Evolutionary conservation across 1,284 basidiomycete species (phyloP).

Genomic region (Apiotrichum gamsii): DNA sequence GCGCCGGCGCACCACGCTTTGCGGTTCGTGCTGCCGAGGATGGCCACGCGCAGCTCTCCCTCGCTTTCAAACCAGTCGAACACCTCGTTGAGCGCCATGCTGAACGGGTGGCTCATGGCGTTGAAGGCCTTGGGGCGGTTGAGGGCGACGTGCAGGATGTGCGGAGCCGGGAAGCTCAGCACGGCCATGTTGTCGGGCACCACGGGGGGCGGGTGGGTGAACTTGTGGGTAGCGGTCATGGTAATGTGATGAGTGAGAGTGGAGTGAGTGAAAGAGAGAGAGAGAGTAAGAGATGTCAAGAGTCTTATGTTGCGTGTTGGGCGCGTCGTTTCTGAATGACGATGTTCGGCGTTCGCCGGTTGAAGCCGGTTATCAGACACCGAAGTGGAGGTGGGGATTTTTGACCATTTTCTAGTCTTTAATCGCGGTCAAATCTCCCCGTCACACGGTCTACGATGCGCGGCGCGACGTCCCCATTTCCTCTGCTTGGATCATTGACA

Average conservation of each 20-base stretch:
- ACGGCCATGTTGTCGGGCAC: constrained; percentile 11
- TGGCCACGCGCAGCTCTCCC: constrained; percentile 11
- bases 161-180: constrained; percentile 10
- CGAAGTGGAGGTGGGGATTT: no score
- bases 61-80: constrained; percentile 19
- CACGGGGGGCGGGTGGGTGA: constrained; percentile 5
- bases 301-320: no score
- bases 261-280: no score
- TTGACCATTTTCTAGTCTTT: no score
- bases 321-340: no score
- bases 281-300: no score
- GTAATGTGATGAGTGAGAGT: neutral
- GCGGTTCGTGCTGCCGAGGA: constrained; percentile 9
- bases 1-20: constrained; percentile 17
- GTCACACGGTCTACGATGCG: no score
- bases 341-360: no score
- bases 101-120: constrained; percentile 14
- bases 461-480: no score
- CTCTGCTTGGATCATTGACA: no score
- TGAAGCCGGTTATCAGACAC: no score
- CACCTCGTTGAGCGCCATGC: constrained; percentile 6
- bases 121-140: constrained; percentile 18
- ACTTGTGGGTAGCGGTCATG: neutral
- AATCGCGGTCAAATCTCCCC: no score
- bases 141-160: constrained; percentile 15